These are phyloP conservation scores for Chaetoceros tenuissimus DNA, from an alignment of 108 stramenopile genomes.

Conservation along the genomic window DNA sequence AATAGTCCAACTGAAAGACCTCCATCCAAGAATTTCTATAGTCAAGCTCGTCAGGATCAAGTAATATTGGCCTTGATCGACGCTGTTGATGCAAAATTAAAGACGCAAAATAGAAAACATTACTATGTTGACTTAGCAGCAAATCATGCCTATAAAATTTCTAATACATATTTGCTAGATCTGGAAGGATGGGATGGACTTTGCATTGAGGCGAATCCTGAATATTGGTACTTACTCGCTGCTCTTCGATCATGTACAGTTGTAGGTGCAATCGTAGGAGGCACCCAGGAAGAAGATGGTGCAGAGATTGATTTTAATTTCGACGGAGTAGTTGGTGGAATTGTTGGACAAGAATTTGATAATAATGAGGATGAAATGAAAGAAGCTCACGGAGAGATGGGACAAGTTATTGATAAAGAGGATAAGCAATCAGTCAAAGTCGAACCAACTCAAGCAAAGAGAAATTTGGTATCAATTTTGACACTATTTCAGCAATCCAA, in stretches of 20 bases:
- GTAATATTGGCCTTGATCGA: constrained; percentile 9
- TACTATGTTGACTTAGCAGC: constrained; percentile 38
- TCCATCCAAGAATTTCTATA: too few relatives aligned
- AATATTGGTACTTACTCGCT: constrained; percentile 19
- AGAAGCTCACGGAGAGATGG: too few relatives aligned
- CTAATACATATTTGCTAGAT: constrained; percentile 22
- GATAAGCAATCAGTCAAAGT: too few relatives aligned
- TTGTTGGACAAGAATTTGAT: constrained; percentile 6
- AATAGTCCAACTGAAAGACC: too few relatives aligned
- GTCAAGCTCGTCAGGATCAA: constrained; percentile 22
- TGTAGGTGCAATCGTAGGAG: constrained; percentile 11
- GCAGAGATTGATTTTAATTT: not conserved
- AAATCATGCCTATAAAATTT: constrained; percentile 22
- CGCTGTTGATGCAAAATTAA: too few relatives aligned
- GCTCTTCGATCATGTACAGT: constrained; percentile 7
- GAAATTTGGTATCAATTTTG: constrained; percentile 1
- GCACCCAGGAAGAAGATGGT: constrained; percentile 2
- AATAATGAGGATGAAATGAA: too few relatives aligned
- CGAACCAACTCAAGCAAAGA: not conserved
- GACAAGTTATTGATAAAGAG: constrained; percentile 9
- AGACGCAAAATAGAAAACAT: constrained; percentile 16
- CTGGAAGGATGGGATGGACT: constrained; percentile 7
- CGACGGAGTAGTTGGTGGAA: constrained; percentile 2
- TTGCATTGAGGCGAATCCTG: constrained; percentile 16
- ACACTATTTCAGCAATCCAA: constrained; percentile 7